phyloP scores from a whole-genome alignment of 345 rosid species.

The Iberis pinnata region DNA sequence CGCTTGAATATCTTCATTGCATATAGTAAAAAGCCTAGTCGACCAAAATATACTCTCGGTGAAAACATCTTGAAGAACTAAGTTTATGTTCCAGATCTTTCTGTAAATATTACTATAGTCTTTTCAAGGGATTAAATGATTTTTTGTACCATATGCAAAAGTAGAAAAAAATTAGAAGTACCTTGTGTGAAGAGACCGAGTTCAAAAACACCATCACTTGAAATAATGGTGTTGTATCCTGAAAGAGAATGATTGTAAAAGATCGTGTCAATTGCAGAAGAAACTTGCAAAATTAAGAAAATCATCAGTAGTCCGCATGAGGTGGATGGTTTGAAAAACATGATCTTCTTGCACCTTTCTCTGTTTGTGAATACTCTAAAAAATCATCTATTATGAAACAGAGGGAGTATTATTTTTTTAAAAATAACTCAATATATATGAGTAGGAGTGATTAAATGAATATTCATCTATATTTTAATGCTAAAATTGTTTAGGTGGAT shows the following conservation, averaged over 20 bases:
- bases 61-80: conserved; percentile 39
- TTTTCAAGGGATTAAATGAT: conserved; percentile 1
- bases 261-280: conserved; percentile 39
- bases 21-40: conserved; percentile 29
- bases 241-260: conserved; percentile 38
- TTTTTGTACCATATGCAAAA: conserved; percentile 52
- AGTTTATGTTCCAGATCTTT: conserved; percentile 41
- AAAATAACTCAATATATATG: too few species aligned
- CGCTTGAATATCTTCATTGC: conserved; percentile 27
- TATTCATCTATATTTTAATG: too few species aligned
- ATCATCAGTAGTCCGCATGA: conserved; percentile 4
- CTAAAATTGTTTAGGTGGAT: too few species aligned
- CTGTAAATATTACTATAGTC: conserved; percentile 34
- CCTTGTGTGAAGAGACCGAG: conserved; percentile 61
- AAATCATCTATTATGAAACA: too few species aligned
- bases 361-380: too few species aligned
- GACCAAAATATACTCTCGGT: conserved; percentile 40
- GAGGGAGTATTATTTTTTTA: too few species aligned
- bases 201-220: conserved; percentile 33
- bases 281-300: conserved; percentile 3
- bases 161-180: conserved; percentile 42
- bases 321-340: too few species aligned
- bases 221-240: conserved; percentile 43
- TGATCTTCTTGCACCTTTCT: too few species aligned
- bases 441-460: too few species aligned